Evolutionary conservation across 176 grass and related monocot species (phyloP).

Genomic region (Urochloa ruziziensis): DNA sequence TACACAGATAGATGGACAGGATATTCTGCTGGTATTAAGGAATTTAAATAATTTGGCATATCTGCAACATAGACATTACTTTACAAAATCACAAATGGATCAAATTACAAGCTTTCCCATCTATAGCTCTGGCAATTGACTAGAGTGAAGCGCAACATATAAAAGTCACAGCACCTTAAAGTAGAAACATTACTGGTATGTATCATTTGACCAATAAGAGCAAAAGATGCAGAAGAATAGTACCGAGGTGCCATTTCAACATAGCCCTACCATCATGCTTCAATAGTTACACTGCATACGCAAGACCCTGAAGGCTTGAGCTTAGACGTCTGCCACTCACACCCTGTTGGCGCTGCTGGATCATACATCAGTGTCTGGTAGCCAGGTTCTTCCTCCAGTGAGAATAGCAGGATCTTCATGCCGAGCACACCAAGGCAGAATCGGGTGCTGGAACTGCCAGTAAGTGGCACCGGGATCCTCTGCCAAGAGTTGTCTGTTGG

Average conservation of each 20-base stretch:
- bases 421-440: constrained; percentile 58
- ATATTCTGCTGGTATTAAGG: neutral
- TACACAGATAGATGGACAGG: neutral
- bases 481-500: constrained; percentile 44
- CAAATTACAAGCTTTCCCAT: neutral
- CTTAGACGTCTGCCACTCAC: constrained; percentile 51
- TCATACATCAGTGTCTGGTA: constrained; percentile 57
- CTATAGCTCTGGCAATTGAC: neutral
- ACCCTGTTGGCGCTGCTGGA: constrained; percentile 41
- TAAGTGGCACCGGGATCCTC: constrained; percentile 45
- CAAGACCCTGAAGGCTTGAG: constrained; percentile 51
- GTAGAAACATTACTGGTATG: neutral
- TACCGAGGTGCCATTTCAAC: neutral
- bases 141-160: neutral
- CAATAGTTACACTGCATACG: constrained; percentile 62
- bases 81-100: neutral
- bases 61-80: neutral
- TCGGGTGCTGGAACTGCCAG: constrained; percentile 40
- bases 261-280: constrained; percentile 30
- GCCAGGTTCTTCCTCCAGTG: constrained; percentile 43
- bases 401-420: constrained; percentile 60
- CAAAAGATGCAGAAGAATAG: neutral
- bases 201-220: neutral
- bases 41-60: neutral
- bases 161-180: neutral